Percentiles rank a stretch among this genome's conserved stretches.
Evolutionary conservation across 2,329 filamentous ascomycete species (phyloP).

Genomic region (Aureobasidium leucospermi): DNA sequence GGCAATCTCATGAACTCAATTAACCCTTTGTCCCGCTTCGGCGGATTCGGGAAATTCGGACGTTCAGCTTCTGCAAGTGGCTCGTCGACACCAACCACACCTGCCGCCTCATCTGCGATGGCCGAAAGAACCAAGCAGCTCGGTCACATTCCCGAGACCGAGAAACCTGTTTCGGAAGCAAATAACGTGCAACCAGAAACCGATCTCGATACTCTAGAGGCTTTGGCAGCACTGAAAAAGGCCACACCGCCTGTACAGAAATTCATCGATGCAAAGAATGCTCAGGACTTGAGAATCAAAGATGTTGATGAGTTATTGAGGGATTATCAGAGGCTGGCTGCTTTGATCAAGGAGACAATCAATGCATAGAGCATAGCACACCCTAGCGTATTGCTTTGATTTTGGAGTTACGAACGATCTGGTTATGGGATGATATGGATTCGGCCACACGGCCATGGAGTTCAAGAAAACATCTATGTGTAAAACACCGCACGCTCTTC

Average conservation of each 20-base stretch:
- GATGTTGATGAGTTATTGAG: constrained; percentile 40
- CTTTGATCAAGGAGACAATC: constrained; percentile 36
- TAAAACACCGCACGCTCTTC: no score
- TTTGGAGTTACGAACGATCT: no score
- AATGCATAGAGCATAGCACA: neutral
- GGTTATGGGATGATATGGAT: no score
- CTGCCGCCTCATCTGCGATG: constrained; percentile 37
- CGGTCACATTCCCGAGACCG: constrained; percentile 21
- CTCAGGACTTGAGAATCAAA: constrained; percentile 38
- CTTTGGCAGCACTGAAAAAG: constrained; percentile 38
- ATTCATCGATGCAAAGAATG: constrained; percentile 40
- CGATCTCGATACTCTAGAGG: constrained; percentile 34
- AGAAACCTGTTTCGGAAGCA: constrained; percentile 10
- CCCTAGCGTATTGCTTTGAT: no score
- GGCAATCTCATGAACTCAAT: constrained; percentile 27
- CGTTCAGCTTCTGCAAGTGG: constrained; percentile 22
- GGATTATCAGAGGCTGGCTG: constrained; percentile 35
- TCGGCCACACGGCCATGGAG: no score
- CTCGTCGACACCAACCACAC: constrained; percentile 19
- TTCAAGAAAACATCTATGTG: no score
- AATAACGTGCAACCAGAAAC: constrained; percentile 15
- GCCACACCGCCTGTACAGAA: constrained; percentile 40
- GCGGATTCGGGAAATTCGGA: constrained; percentile 28
- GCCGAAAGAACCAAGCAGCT: constrained; percentile 39
- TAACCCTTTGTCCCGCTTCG: constrained; percentile 31